Evolutionary conservation across 768 basidiomycete genomes (phyloP), one percentile per base, ranked within the genome.

Genomic region (Dioszegia hungarica): DNA sequence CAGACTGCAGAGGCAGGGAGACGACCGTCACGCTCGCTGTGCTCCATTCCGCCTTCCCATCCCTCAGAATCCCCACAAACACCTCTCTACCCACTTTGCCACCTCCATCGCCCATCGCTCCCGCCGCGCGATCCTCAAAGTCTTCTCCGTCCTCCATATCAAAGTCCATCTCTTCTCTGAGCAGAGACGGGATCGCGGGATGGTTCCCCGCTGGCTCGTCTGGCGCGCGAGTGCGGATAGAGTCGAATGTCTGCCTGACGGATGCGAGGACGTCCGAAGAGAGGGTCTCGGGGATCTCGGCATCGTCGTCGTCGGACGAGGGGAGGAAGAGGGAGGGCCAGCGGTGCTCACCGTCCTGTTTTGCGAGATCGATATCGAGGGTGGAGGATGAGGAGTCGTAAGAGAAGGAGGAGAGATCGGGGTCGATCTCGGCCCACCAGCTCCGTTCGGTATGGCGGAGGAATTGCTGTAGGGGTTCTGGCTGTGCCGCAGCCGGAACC

Each of bases 391-490:
- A 15, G 17, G 84, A 81, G 65, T 95, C 91, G 83, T 87, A 94
- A 4, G 90, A 93, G 92, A 91, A 99, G 67, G 89, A 84, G 68
- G 89, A 88, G n/a, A 86, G 81, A 2, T 85, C 82, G 1, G 87
- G 78, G 50, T 84, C 83, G 61, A 99, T 86, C 10, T 78, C 77
- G 61, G 84, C 90, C 94, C 93, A 99, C 56, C 66, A 74, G 8
- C 38, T 20, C 28, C 61, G 60, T 5, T 50, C 29, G 11, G 58
- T 33, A 22, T 46, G 61, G 5, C 46, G n/a, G 0, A 72, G 41
- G 57, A 72, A 72, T 17, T 44, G 24, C 4, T 67, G 57, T 5
- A 34, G 39, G 5, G 54, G 25, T 24, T 4, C 38, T 28, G 34
- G 51, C 14, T 38, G 50, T n/a, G 17, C 10, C 22, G 29, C 38